Conservation (phyloP, 352 stramenopile genomes). For the Phytophthora uliginosa region DNA sequence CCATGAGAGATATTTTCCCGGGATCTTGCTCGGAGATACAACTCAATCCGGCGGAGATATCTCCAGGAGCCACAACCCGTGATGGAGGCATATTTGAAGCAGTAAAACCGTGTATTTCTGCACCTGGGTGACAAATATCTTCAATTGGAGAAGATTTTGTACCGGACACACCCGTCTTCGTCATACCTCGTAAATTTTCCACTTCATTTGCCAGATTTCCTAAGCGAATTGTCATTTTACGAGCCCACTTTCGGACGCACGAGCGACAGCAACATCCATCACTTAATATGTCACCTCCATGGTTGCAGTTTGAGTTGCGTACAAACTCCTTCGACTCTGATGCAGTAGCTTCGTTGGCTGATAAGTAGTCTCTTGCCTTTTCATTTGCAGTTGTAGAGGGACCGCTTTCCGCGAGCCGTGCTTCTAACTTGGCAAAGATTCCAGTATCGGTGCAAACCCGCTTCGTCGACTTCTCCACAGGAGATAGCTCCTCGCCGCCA, state of each 20-base stretch:
- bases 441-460: neutral
- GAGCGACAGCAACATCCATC: conserved; percentile 17
- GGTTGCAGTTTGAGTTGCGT: neutral
- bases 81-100: neutral
- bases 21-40: conserved; percentile 10
- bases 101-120: no score
- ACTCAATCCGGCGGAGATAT: no score
- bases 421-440: neutral
- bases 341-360: neutral
- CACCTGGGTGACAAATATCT: neutral
- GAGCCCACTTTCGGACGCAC: conserved; percentile 13
- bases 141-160: neutral
- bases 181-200: neutral
- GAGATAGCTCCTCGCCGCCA: neutral
- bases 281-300: conserved; percentile 8
- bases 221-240: conserved; percentile 2
- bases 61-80: neutral
- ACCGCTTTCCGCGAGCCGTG: neutral
- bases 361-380: neutral
- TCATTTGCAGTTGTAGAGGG: neutral
- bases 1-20: conserved; percentile 1
- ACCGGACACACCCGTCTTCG: neutral
- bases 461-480: conserved; percentile 7
- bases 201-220: neutral
- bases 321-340: neutral